These are phyloP conservation scores for Myrmaecium sp. DNA, from an alignment of 2,329 filamentous ascomycete genomes.

Conservation along the genomic window DNA sequence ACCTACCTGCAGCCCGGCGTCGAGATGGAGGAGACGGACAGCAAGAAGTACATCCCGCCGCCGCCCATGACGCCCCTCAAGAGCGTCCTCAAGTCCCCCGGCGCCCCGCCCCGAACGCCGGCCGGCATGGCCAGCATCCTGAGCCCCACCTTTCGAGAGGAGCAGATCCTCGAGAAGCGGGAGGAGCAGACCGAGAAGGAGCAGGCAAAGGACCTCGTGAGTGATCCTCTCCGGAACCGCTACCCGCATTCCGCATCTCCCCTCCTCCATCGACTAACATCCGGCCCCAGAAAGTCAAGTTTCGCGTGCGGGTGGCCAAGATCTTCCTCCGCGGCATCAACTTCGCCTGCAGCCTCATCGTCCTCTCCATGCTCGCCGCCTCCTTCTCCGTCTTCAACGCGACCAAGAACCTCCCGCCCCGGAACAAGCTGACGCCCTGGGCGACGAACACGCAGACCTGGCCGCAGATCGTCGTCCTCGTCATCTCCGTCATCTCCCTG, in stretches of 20 bases:
- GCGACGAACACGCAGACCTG: constrained; percentile 61
- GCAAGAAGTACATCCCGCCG: constrained; percentile 30
- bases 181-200: constrained; percentile 70
- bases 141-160: constrained; percentile 83
- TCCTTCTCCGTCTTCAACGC: constrained; percentile 86
- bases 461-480: constrained; percentile 75
- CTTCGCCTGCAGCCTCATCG: constrained; percentile 92
- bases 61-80: constrained; percentile 59
- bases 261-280: constrained; percentile 18
- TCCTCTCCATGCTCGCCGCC: constrained; percentile 76
- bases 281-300: constrained; percentile 71
- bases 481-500: constrained; percentile 66
- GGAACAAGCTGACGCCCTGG: constrained; percentile 77
- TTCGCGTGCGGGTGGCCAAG: constrained; percentile 80
- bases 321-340: constrained; percentile 88
- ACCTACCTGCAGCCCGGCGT: constrained; percentile 60
- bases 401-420: constrained; percentile 54
- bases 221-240: constrained; percentile 18
- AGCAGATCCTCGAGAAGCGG: constrained; percentile 70
- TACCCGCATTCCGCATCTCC: not conserved
- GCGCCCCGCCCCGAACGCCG: constrained; percentile 49
- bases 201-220: constrained; percentile 74
- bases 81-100: constrained; percentile 77
- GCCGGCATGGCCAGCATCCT: constrained; percentile 53
- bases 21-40: constrained; percentile 35